Evolutionary conservation across 129 eudicot genomes (phyloP).

Genomic region (Glebionis coronaria): DNA sequence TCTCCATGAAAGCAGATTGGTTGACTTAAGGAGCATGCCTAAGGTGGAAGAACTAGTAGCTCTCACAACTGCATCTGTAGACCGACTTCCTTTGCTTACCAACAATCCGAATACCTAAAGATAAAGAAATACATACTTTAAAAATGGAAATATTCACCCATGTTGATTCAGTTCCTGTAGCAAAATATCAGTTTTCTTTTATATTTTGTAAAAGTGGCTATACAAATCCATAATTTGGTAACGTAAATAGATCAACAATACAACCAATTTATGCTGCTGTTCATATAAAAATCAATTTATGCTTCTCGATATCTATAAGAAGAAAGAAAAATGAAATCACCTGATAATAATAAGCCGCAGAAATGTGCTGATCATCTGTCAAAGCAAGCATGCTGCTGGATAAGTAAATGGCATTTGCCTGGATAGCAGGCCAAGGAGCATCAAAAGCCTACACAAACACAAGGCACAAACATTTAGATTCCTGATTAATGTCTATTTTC

Average conservation of each 20-base stretch:
- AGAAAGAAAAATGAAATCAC: slow-evolving; percentile 21
- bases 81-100: slow-evolving; percentile 76
- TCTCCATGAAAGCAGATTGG: slow-evolving; percentile 69
- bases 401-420: slow-evolving; percentile 82
- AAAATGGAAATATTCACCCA: neutral
- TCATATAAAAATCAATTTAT: no score
- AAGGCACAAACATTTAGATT: no score
- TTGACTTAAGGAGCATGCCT: slow-evolving; percentile 72
- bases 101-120: slow-evolving; percentile 70
- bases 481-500: neutral
- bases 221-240: neutral
- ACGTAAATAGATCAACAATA: neutral
- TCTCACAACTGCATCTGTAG: slow-evolving; percentile 80
- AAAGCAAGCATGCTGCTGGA: slow-evolving; percentile 81
- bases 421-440: slow-evolving; percentile 97
- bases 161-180: neutral
- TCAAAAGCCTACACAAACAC: slow-evolving; percentile 83
- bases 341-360: slow-evolving; percentile 65
- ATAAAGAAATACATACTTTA: neutral
- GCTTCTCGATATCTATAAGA: neutral
- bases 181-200: slow-evolving; percentile 10
- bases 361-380: slow-evolving; percentile 76
- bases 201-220: neutral
- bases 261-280: neutral
- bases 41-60: slow-evolving; percentile 80